Evolutionary conservation across 208 protist genomes (phyloP).

Genomic region (Trypanosoma mega): DNA sequence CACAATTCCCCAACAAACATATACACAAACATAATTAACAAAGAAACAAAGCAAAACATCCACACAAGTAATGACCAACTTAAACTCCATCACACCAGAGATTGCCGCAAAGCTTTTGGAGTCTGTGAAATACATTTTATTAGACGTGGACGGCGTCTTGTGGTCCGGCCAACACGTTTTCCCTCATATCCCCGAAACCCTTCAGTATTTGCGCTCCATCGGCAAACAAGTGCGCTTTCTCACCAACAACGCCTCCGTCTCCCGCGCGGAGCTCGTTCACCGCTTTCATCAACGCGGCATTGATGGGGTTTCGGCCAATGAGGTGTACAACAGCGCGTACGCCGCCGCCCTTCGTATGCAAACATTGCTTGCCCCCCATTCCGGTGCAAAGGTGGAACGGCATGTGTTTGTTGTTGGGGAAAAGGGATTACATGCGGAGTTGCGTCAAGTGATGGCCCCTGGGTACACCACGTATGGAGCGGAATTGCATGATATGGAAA

Average conservation of each 20-base stretch:
- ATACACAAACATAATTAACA: too few relatives aligned
- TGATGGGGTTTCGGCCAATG: conserved; percentile 30
- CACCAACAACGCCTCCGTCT: conserved; percentile 71
- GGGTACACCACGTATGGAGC: conserved; percentile 73
- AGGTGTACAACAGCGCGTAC: conserved; percentile 76
- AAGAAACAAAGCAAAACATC: background rate
- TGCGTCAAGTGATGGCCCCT: conserved; percentile 51
- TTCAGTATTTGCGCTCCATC: conserved; percentile 45
- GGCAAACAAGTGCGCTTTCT: conserved; percentile 70
- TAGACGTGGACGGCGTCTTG: conserved; percentile 76
- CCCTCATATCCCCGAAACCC: conserved; percentile 42
- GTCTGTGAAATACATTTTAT: conserved; percentile 55
- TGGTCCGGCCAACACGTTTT: conserved; percentile 53
- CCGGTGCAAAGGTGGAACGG: conserved; percentile 35
- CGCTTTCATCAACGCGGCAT: conserved; percentile 47
- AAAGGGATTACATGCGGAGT: conserved; percentile 65
- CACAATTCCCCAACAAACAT: too few relatives aligned
- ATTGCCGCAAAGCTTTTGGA: conserved; percentile 33
- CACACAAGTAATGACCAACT: background rate
- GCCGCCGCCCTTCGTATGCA: conserved; percentile 48
- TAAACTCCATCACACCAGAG: conserved; percentile 11
- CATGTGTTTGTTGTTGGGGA: conserved; percentile 77
- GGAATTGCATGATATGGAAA: conserved; percentile 56
- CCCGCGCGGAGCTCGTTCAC: conserved; percentile 32
- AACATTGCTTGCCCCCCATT: conserved; percentile 27